Evolutionary conservation across 1,139 yeast species (phyloP), one percentile per base, ranked within the genome.

Genomic region (Candida glucosophila): DNA sequence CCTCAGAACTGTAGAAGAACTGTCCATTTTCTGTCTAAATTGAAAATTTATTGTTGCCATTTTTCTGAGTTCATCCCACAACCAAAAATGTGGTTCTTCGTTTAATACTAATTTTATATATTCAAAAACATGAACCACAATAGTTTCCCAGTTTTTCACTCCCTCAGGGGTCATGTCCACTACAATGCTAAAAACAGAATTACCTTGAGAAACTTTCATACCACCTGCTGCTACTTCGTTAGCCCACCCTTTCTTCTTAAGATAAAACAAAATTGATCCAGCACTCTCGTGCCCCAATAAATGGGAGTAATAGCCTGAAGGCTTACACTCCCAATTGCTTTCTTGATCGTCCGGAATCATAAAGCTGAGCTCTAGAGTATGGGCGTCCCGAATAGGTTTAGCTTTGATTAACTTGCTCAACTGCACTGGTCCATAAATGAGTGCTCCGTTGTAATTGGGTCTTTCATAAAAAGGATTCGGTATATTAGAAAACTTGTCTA

Each of bases 281-380:
- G 75, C 65, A 28, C 71, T 83, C 55, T 90, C 97, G 49, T 90
- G 97, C 17, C 98, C 97, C 29, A 90, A 55, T 30, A 90, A 60
- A 49, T 88, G 96, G 14, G 90, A 72, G 39, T 62, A 68, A 49
- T 85, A 81, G 28, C 67, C 71, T 8, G 71, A 65, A 1, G 96
- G 94, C 39, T 73, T 74, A 15, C 70, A 63, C 25, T 69, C 68
- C 82, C 90, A 81, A 29, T 66, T 53, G 10, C 56, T 53, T 17
- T 68, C 73, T 31, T 67, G 63, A 40, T 76, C 78, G 43, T 82
- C 88, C 2, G 95, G 95, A 9, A 82, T 69, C 33, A 73, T 63
- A 49, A 90, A 90, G 4, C 71, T 52, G 10, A 90, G 36, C 34
- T 77, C 81, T 24, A 90, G 48, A 35, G 67, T 67, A 47, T 80